Evolutionary conservation across 2,329 filamentous ascomycete species (phyloP).

Genomic region (Apiospora arundinis): DNA sequence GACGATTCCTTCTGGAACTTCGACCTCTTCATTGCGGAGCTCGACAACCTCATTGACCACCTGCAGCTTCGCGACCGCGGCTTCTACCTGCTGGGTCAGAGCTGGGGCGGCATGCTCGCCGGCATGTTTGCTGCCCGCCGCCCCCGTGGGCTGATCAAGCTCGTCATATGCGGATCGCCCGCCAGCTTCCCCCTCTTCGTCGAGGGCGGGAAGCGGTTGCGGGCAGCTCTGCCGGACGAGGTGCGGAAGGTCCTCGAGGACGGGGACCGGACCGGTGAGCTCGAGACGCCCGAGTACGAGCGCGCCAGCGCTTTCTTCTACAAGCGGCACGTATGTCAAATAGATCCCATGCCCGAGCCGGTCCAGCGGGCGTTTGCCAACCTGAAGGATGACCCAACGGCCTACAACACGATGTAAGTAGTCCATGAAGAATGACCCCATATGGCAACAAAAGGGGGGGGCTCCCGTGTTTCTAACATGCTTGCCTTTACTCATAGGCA

Average conservation of each 20-base stretch:
- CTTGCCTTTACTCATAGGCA: too few relatives aligned
- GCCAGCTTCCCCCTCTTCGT: not conserved
- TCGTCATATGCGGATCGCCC: slow-evolving; percentile 21
- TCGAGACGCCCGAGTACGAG: too few relatives aligned
- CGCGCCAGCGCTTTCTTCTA: not conserved
- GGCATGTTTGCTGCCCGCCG: slow-evolving; percentile 25
- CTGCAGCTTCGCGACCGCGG: slow-evolving; percentile 26
- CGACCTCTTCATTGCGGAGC: slow-evolving; percentile 29
- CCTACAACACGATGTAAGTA: not conserved
- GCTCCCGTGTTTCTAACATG: too few relatives aligned
- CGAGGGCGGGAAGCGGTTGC: not conserved
- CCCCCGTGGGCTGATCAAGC: not conserved
- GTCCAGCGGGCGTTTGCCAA: not conserved
- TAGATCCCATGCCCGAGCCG: not conserved
- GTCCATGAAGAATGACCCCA: too few relatives aligned
- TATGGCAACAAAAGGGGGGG: too few relatives aligned
- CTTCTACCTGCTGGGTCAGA: slow-evolving; percentile 31
- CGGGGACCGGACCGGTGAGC: too few relatives aligned
- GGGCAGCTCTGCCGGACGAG: not conserved
- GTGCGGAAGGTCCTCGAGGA: not conserved
- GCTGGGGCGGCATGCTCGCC: slow-evolving; percentile 31
- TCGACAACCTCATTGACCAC: slow-evolving; percentile 29
- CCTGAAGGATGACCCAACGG: not conserved
- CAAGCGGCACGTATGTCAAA: not conserved
- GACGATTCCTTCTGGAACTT: slow-evolving; percentile 28